Conservation (phyloP, 192 early-diverging fungal species). For the Coemansia sp. region DNA sequence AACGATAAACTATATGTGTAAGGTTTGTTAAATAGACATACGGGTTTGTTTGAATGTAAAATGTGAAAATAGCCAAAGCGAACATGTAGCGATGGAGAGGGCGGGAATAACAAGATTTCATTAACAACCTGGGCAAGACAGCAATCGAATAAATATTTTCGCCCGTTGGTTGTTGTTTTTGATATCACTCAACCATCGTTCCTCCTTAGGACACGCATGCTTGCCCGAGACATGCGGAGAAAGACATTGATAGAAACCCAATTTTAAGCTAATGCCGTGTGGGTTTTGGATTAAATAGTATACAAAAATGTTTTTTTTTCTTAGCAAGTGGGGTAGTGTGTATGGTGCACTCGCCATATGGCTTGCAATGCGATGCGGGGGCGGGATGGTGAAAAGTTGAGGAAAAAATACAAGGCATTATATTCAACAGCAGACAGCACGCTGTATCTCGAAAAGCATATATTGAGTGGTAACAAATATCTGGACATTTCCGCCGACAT, state of each 20-base stretch:
- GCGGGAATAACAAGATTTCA: not conserved
- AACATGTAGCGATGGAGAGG: not conserved
- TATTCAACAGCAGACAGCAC: not conserved
- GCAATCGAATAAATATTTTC: conserved; percentile 10
- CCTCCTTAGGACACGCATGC: conserved; percentile 14
- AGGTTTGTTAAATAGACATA: not conserved
- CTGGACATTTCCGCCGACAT: too few species aligned
- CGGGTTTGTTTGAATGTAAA: not conserved
- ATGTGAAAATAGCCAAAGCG: not conserved
- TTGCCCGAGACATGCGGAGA: conserved; percentile 36
- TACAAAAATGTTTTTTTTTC: not conserved
- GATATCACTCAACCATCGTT: not conserved
- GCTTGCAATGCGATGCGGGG: not conserved
- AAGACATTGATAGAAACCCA: not conserved
- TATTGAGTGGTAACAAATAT: too few species aligned
- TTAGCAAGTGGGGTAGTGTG: not conserved
- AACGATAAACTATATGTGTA: not conserved
- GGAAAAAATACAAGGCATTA: not conserved
- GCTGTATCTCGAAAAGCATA: too few species aligned
- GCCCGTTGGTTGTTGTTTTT: not conserved
- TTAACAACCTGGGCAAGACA: not conserved
- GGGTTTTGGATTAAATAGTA: not conserved
- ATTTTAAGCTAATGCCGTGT: not conserved
- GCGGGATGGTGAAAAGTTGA: not conserved
- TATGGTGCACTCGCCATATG: not conserved